These are phyloP conservation scores for Talaromyces rugulosus DNA, from an alignment of 2,329 filamentous ascomycete species.

Conservation along the genomic window DNA sequence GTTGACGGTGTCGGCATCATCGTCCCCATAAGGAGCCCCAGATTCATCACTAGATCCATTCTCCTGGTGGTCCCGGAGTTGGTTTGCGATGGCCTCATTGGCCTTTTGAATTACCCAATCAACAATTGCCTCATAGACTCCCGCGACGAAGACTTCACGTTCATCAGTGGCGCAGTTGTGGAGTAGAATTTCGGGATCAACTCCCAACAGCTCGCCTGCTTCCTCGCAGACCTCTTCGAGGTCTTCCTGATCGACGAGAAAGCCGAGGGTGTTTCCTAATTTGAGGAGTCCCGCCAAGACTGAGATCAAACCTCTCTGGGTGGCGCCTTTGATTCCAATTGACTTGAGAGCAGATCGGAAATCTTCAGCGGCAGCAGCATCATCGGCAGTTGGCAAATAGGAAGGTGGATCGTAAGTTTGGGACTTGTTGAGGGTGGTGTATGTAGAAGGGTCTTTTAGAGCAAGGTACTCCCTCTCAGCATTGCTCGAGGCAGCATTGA, in stretches of 20 bases:
- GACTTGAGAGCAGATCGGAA: conserved; percentile 81
- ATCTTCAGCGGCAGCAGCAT: conserved; percentile 88
- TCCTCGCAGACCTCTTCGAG: conserved; percentile 87
- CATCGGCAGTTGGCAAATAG: conserved; percentile 88
- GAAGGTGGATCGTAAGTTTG: conserved; percentile 80
- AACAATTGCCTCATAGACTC: conserved; percentile 87
- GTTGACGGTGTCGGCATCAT: conserved; percentile 72
- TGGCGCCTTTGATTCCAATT: conserved; percentile 86
- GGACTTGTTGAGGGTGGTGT: conserved; percentile 74
- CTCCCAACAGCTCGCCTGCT: conserved; percentile 75
- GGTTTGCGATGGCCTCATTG: conserved; percentile 74
- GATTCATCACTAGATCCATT: conserved; percentile 64
- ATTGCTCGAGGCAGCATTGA: conserved; percentile 84
- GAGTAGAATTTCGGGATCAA: conserved; percentile 78
- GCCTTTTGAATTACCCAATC: conserved; percentile 91
- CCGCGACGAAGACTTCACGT: conserved; percentile 73
- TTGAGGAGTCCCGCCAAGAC: conserved; percentile 83
- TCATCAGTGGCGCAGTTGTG: conserved; percentile 80
- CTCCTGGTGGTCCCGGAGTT: conserved; percentile 63
- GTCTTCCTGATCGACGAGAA: conserved; percentile 75
- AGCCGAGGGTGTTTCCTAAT: conserved; percentile 84
- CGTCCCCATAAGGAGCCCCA: conserved; percentile 65
- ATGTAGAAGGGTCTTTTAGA: conserved; percentile 71
- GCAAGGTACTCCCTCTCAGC: conserved; percentile 85
- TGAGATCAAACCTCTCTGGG: conserved; percentile 78